phyloP scores from a whole-genome alignment of 192 early-diverging fungal genomes.

The Backusella circina region DNA sequence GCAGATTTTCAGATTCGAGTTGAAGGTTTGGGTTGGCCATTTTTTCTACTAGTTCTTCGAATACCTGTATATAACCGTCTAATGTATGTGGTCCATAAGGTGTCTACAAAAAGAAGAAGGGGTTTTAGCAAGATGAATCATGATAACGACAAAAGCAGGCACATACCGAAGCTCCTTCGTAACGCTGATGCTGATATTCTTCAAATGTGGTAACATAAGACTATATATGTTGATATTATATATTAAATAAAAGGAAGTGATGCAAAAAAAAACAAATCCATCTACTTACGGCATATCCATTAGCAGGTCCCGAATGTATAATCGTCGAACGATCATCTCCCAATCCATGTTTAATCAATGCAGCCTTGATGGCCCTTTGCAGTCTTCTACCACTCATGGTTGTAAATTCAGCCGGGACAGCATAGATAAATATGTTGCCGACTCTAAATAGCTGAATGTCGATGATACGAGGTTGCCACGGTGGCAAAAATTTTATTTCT shows the following conservation, averaged over 20 bases:
- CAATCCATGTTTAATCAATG: constrained; percentile 32
- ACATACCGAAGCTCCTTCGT: constrained; percentile 50
- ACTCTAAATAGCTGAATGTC: constrained; percentile 45
- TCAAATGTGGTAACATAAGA: constrained; percentile 47
- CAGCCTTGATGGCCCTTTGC: constrained; percentile 12
- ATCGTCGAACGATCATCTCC: constrained; percentile 41
- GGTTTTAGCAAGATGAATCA: too few species aligned
- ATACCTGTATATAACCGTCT: constrained; percentile 46
- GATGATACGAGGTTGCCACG: constrained; percentile 49
- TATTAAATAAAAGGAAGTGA: too few species aligned
- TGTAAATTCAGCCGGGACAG: constrained; percentile 55
- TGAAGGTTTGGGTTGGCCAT: constrained; percentile 23
- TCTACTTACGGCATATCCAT: constrained; percentile 49
- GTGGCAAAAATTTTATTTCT: constrained; percentile 44
- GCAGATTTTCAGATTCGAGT: background rate
- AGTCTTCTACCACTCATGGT: constrained; percentile 57
- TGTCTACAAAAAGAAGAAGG: constrained; percentile 33
- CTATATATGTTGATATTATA: background rate
- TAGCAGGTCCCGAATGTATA: constrained; percentile 47
- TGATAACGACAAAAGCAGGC: too few species aligned
- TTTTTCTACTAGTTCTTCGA: constrained; percentile 40
- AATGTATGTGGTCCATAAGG: constrained; percentile 57
- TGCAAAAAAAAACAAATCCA: too few species aligned
- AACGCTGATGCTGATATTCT: constrained; percentile 59
- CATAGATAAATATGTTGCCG: constrained; percentile 44